Conservation (phyloP, 495 filamentous ascomycete genomes). For the Penicillium paxilli region DNA sequence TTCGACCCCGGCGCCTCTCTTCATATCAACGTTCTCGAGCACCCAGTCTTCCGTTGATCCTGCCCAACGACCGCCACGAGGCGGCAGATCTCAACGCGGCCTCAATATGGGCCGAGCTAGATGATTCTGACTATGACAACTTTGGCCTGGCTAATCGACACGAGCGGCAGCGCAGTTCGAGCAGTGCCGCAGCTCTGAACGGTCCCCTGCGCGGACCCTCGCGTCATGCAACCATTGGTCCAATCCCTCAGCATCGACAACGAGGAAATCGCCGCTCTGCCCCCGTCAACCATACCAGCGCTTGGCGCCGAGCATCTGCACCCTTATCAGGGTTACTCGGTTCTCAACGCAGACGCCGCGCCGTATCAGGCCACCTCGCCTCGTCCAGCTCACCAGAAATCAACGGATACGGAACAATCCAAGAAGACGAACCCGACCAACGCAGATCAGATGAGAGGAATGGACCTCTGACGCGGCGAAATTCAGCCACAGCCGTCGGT, state of each 20-base stretch:
- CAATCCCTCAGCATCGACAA: conserved; percentile 21
- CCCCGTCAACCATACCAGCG: conserved; percentile 7
- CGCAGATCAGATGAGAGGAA: neutral
- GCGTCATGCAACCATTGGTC: conserved; percentile 28
- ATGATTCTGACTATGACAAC: conserved; percentile 43
- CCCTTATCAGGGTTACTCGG: conserved; percentile 21
- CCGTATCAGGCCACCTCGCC: neutral
- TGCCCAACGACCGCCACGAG: conserved; percentile 25
- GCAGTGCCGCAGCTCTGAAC: conserved; percentile 21
- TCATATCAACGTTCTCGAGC: conserved; percentile 31
- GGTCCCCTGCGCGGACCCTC: conserved; percentile 18
- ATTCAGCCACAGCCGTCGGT: neutral
- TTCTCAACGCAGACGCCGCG: conserved; percentile 24
- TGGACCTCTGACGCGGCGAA: neutral
- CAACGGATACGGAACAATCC: conserved; percentile 33
- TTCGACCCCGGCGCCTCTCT: conserved; percentile 16
- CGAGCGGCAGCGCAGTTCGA: conserved; percentile 31
- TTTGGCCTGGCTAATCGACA: conserved; percentile 14
- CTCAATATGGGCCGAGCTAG: conserved; percentile 53
- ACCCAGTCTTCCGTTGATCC: conserved; percentile 39
- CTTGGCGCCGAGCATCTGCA: conserved; percentile 28
- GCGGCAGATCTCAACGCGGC: conserved; percentile 41
- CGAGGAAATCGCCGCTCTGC: conserved; percentile 25
- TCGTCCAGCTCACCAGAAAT: neutral
- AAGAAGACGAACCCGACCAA: conserved; percentile 14